A percentile compares a stretch with the other conserved stretches of the same genome.
These are phyloP conservation scores for Arthrobotrys conoides DNA, from an alignment of 2,329 filamentous ascomycete species.

Conservation along the genomic window DNA sequence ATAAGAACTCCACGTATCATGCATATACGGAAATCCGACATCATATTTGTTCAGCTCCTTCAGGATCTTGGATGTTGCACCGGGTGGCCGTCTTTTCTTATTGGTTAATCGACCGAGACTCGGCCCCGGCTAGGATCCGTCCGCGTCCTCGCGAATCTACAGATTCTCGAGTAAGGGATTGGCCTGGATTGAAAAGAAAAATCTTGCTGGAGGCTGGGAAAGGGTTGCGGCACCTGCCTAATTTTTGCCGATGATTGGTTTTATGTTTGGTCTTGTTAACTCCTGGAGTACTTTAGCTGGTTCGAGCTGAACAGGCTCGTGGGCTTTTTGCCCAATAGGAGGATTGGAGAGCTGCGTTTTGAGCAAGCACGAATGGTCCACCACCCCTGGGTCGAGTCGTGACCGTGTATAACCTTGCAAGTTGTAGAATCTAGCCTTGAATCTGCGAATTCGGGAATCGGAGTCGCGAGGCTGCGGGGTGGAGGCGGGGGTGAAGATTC, in stretches of 20 bases:
- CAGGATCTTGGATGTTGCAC: background rate
- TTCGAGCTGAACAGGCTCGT: background rate
- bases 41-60: background rate
- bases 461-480: background rate
- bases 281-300: no score
- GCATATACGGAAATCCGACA: background rate
- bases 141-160: constrained; percentile 1
- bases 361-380: background rate
- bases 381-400: background rate
- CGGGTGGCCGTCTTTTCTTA: background rate
- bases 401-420: constrained; percentile 1
- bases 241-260: background rate
- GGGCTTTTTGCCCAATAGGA: constrained; percentile 2
- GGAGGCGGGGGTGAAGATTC: no score
- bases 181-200: background rate
- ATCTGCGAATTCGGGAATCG: background rate
- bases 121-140: background rate
- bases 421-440: background rate
- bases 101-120: background rate
- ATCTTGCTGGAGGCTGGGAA: background rate
- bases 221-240: constrained; percentile 9
- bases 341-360: background rate
- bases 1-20: background rate
- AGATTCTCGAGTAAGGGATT: background rate
- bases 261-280: no score